Percentiles rank a stretch among this genome's conserved stretches.
These are phyloP conservation scores for Pseudocercospora fuligena DNA, from an alignment of 2,329 filamentous ascomycete genomes.

Conservation along the genomic window DNA sequence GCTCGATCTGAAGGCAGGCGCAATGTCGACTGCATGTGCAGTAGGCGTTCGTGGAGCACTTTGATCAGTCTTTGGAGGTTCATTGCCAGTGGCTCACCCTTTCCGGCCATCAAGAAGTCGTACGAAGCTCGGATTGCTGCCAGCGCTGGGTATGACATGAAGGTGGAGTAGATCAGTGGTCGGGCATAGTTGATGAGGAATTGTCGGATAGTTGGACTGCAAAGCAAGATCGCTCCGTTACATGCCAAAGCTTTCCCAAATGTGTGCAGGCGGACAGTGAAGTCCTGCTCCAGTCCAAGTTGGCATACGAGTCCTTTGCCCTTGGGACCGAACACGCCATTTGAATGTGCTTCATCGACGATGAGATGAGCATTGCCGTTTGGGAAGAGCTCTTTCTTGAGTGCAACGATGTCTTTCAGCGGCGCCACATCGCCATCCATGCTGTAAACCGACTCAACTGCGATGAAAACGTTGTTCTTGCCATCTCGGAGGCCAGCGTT, in stretches of 20 bases:
- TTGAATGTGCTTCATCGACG: conserved; percentile 72
- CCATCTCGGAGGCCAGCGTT: conserved; percentile 45
- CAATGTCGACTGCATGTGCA: conserved; percentile 41
- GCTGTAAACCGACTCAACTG: conserved; percentile 74
- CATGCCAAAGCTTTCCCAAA: conserved; percentile 72
- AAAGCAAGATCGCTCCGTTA: conserved; percentile 69
- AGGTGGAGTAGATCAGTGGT: conserved; percentile 76
- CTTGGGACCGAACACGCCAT: conserved; percentile 61
- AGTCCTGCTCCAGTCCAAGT: conserved; percentile 58
- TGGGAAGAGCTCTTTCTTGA: conserved; percentile 62
- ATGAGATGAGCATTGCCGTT: conserved; percentile 64
- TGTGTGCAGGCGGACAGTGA: conserved; percentile 66
- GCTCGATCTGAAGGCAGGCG: conserved; percentile 33
- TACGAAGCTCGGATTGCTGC: conserved; percentile 64
- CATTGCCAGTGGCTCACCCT: conserved; percentile 50
- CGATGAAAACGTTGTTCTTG: conserved; percentile 65
- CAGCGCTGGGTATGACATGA: conserved; percentile 66
- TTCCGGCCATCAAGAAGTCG: conserved; percentile 58
- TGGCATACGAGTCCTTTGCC: conserved; percentile 65
- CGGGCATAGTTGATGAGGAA: conserved; percentile 78
- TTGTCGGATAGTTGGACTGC: conserved; percentile 61
- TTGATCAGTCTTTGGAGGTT: conserved; percentile 55
- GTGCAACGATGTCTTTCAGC: conserved; percentile 62
- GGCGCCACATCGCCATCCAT: conserved; percentile 81
- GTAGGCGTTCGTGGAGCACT: conserved; percentile 53